Evolutionary conservation across 1,139 yeast species (phyloP), one percentile per base, ranked within the genome.

Genomic region (Lodderomyces jiufengensis): DNA sequence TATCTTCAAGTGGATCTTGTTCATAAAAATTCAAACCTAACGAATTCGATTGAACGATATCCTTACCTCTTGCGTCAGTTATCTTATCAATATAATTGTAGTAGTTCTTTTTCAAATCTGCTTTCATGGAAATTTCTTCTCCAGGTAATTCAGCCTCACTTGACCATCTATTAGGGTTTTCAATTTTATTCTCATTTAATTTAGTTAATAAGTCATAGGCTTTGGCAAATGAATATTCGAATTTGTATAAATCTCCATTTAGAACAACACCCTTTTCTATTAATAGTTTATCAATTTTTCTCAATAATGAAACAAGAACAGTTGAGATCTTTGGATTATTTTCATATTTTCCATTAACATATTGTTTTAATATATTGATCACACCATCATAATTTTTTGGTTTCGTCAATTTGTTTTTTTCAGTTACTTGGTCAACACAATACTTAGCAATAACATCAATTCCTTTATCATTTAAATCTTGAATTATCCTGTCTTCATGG

Each of bases 121-220:
- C 43, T 62, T 66, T 4, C 48, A 41, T 25, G 1, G 71, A 68
- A 2, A 66, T 55, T 0, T 60, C 61, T 13, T 60, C 57, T 2
- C 49, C 45, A 1, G 83, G 80, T 10, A 73, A 52, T 24, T 61
- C 57, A 15, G 71, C 50, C 4, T 65, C 57, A 26, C 57, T 60
- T 22, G 73, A 61, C 73, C 78, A 77, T 14, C 52, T 59, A 1
- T 61, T 47, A 3, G 87, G 85, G 40, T 73, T 69, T 6, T 66
- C 67, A 32, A 59, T 59, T 45, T n/a, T 27, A 27, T 14, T 43
- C 9, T 28, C 31, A 33, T 21, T 34, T 43, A 22, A 45, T 27
- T 18, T 34, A 22, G 41, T 47, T 16, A 79, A 54, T 20, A 77
- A 47, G 29, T 75, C 75, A 47, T 72, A 76, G 0, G 79, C 75